Evolutionary conservation across 2,329 filamentous ascomycete species (phyloP).

Genomic region (Fusarium oxysporum): DNA sequence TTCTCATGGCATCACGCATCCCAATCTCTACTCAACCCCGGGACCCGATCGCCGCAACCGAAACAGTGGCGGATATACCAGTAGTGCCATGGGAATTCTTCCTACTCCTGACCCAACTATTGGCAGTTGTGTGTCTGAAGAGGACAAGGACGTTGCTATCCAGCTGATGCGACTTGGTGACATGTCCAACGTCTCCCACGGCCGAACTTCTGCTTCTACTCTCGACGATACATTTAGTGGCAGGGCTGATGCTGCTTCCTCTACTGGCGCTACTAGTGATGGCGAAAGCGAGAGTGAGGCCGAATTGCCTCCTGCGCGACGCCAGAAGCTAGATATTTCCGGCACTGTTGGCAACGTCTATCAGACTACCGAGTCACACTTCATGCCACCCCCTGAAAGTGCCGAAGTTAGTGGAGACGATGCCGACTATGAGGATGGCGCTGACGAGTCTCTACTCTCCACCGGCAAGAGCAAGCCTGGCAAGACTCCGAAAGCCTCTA

Average conservation of each 20-base stretch:
- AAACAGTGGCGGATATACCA: slow-evolving; percentile 68
- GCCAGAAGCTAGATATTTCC: slow-evolving; percentile 64
- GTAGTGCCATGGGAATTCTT: slow-evolving; percentile 67
- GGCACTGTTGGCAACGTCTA: slow-evolving; percentile 61
- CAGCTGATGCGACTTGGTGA: slow-evolving; percentile 97
- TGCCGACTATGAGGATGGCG: slow-evolving; percentile 49
- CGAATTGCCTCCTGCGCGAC: slow-evolving; percentile 69
- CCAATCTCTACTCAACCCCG: slow-evolving; percentile 72
- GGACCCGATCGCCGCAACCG: slow-evolving; percentile 73
- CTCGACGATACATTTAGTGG: slow-evolving; percentile 94
- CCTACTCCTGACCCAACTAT: slow-evolving; percentile 98
- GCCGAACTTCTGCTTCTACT: slow-evolving; percentile 91
- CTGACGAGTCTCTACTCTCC: slow-evolving; percentile 51
- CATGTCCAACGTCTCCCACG: slow-evolving; percentile 92
- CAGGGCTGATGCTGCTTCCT: slow-evolving; percentile 85
- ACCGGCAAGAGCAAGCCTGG: slow-evolving; percentile 55
- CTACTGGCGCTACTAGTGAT: slow-evolving; percentile 86
- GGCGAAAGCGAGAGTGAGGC: slow-evolving; percentile 75
- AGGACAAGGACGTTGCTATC: slow-evolving; percentile 91
- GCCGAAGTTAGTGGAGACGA: slow-evolving; percentile 52
- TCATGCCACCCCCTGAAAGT: slow-evolving; percentile 64
- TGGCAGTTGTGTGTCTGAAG: slow-evolving; percentile 95
- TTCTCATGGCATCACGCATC: slow-evolving; percentile 59
- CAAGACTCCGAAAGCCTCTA: slow-evolving; percentile 54
- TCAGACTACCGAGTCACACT: slow-evolving; percentile 64